Conservation (phyloP, 2,329 filamentous ascomycete species). For the Lasiodiplodia gonubiensis region DNA sequence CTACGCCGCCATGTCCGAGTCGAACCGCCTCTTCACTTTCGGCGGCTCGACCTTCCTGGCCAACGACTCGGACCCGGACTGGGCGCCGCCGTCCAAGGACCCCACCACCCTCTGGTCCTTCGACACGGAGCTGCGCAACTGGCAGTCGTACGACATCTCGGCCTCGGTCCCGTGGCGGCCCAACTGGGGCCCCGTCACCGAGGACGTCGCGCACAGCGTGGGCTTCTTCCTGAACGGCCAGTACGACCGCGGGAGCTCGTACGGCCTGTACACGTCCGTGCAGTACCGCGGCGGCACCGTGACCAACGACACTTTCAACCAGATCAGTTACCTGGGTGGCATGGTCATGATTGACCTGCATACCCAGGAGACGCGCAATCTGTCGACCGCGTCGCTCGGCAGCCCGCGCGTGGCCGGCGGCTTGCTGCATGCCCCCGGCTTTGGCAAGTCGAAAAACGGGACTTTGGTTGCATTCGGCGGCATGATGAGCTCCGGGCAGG, state of each 20-base stretch:
- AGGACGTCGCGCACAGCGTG: background rate
- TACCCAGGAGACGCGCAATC: background rate
- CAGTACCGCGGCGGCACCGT: background rate
- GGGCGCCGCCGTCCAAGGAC: slow-evolving; percentile 33
- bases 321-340: background rate
- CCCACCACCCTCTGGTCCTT: slow-evolving; percentile 43
- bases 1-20: slow-evolving; percentile 35
- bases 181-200: slow-evolving; percentile 5
- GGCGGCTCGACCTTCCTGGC: slow-evolving; percentile 40
- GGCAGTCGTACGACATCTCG: slow-evolving; percentile 31
- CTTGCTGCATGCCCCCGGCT: background rate
- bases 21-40: slow-evolving; percentile 41
- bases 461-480: slow-evolving; percentile 5
- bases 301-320: background rate
- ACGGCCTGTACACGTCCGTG: background rate
- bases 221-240: slow-evolving; percentile 18
- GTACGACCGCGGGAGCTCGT: slow-evolving; percentile 9
- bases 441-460: slow-evolving; percentile 5
- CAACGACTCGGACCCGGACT: slow-evolving; percentile 42
- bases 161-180: slow-evolving; percentile 51
- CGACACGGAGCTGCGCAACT: slow-evolving; percentile 33
- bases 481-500: background rate
- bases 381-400: background rate
- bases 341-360: slow-evolving; percentile 6
- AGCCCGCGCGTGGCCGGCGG: background rate